Base-by-base conservation (phyloP, 2,329 filamentous ascomycete species). In the Fusarium cicatricum region DNA sequence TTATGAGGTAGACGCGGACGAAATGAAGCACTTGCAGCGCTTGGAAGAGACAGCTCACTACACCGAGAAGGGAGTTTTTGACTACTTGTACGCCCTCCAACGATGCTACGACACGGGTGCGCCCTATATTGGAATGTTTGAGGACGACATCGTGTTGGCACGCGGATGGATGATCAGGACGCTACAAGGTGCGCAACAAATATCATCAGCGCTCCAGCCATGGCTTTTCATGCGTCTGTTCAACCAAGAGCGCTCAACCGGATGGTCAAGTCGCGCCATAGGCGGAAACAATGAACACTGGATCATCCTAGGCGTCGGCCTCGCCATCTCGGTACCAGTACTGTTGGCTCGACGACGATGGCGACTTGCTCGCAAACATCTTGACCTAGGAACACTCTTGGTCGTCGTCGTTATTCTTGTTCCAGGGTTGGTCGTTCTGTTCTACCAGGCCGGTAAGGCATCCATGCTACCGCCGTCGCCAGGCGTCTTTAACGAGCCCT, bases 211-310 rank as follows among this genome's bases (percentile, higher is more conserved):
- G 11, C 33, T 19, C 4, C 33, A 19, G 8, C 10, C 52, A 3
- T 58, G 55, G 55, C 15, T 58, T 2, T 58, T 53, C 3, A 58
- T 58, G 54, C 41, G 55, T 10, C 37, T 58, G 4, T 58, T 58
- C 6, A 58, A 58, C 16, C 41, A 58, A 3, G 55, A 58, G 19
- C 28, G 54, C 4, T 58, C 54, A 4, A 58, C 31, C 6, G 54
- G 55, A 3, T 58, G 47, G 41, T 34, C 41, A 11, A 58, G 54
- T 11, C 41, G n/a, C 2, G 33, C 58, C 1, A 58, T 58, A 11
- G 54, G 55, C 0, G 54, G 41, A 2, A 58, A 58, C 5, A 46
- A 48, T 19, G 55, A 58, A 1, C 21, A 43, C 4, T 54, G 29
- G 23, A 58, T 58, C 1, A 58, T 58, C 0, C 2, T 58, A 1